Base-by-base conservation (phyloP, 2,329 filamentous ascomycete genomes). In the Ceratocystis destructans region DNA sequence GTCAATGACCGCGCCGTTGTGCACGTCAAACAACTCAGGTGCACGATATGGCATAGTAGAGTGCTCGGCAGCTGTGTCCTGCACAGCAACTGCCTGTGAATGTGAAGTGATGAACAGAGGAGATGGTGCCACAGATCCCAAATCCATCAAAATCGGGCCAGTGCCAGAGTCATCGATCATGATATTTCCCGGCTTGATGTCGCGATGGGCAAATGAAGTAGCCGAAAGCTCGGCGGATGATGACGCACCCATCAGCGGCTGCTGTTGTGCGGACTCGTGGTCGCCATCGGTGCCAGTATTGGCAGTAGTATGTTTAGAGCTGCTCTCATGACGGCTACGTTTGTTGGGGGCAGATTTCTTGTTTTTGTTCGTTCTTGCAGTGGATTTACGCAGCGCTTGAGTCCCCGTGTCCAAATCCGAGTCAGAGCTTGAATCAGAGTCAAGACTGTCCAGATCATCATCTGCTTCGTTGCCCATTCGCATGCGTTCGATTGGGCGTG, bases 21-120 rank as follows among this genome's bases (percentile, higher is more conserved):
- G 96, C 66, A 97, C 94, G 75, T 99, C 94, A 76, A 99, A 99
- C 68, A 99, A 86, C 77, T 99, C 94, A 0, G 94, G 94, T 1
- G 94, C 94, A 68, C 94, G 90, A 78, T 99, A 99, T 0, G 94
- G 92, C 93, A 99, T 97, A 50, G 94, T 99, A 70, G 87, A 93
- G 79, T 97, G 93, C 75, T 99, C 94, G 65, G 93, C 94, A 25
- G 94, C 94, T 50, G 85, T 89, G 75, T 99, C 94, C 77, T 97
- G 94, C 45, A 96, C 89, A 64, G 92, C 90, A 61, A 99, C 84
- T 57, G 94, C 94, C 65, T 95, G 82, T 2, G 90, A 95, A 69
- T 93, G 87, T 20, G 89, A 94, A 3, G 93, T 96, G 71, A 97
- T 93, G 31, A 89, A 84, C 67, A 90, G 89, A 1, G 94, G 94